These are phyloP conservation scores for Silene uniflora DNA, from an alignment of 148 eudicot species.

Conservation along the genomic window DNA sequence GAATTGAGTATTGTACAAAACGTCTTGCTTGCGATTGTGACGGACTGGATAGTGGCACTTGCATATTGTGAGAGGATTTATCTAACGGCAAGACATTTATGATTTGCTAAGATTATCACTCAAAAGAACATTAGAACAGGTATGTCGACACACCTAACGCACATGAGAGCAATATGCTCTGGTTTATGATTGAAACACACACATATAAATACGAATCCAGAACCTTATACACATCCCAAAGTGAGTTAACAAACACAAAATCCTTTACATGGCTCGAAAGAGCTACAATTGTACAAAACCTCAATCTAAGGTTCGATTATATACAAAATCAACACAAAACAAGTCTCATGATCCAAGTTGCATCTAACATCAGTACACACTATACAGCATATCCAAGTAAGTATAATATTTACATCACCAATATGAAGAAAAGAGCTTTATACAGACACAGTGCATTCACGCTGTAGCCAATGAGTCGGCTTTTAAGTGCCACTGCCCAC, in stretches of 20 bases:
- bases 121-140: too few relatives aligned
- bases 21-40: too few relatives aligned
- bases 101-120: too few relatives aligned
- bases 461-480: constrained; percentile 34
- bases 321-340: constrained; percentile 1
- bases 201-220: background rate
- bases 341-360: constrained; percentile 10
- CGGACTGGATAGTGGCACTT: too few relatives aligned
- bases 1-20: too few relatives aligned
- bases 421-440: background rate
- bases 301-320: constrained; percentile 2
- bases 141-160: too few relatives aligned
- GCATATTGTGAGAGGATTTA: too few relatives aligned
- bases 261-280: constrained; percentile 1
- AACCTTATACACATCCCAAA: constrained; percentile 18
- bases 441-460: constrained; percentile 22
- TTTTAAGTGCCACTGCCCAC: constrained; percentile 34
- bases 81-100: too few relatives aligned
- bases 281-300: constrained; percentile 5
- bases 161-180: too few relatives aligned
- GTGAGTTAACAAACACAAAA: constrained; percentile 20
- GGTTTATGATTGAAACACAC: too few relatives aligned
- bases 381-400: constrained; percentile 8
- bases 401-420: background rate
- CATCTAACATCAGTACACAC: constrained; percentile 8